Conservation (phyloP, 169 alveolate species). For the Miamiensis avidus region DNA sequence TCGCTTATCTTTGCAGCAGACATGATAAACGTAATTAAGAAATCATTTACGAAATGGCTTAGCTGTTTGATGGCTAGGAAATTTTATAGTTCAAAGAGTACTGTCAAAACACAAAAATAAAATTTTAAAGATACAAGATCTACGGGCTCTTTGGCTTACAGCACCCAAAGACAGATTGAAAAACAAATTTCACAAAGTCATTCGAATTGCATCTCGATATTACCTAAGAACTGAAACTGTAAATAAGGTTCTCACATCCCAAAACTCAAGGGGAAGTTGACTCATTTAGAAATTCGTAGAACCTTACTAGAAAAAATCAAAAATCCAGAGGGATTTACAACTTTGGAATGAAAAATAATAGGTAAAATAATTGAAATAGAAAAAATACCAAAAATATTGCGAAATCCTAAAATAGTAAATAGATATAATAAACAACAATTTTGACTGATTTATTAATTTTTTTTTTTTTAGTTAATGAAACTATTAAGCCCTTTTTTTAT, state of each 20-base stretch:
- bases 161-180: not conserved
- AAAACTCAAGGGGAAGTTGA: conserved; percentile 6
- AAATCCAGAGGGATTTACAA: conserved; percentile 12
- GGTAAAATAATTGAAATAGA: too few relatives aligned
- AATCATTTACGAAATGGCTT: not conserved
- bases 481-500: too few relatives aligned
- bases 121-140: conserved; percentile 10
- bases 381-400: too few relatives aligned
- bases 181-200: conserved; percentile 5
- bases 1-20: conserved; percentile 3
- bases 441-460: too few relatives aligned
- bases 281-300: conserved; percentile 10
- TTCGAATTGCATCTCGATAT: conserved; percentile 7
- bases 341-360: not conserved
- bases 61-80: not conserved
- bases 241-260: conserved; percentile 4
- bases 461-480: too few relatives aligned
- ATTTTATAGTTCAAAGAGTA: conserved; percentile 3
- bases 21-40: not conserved
- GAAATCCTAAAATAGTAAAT: too few relatives aligned
- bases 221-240: conserved; percentile 8
- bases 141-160: conserved; percentile 5
- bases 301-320: conserved; percentile 17
- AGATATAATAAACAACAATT: too few relatives aligned
- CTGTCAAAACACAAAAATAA: conserved; percentile 10